Conservation (phyloP, 805 yeast species). For the Candida nonsorbophila region DNA sequence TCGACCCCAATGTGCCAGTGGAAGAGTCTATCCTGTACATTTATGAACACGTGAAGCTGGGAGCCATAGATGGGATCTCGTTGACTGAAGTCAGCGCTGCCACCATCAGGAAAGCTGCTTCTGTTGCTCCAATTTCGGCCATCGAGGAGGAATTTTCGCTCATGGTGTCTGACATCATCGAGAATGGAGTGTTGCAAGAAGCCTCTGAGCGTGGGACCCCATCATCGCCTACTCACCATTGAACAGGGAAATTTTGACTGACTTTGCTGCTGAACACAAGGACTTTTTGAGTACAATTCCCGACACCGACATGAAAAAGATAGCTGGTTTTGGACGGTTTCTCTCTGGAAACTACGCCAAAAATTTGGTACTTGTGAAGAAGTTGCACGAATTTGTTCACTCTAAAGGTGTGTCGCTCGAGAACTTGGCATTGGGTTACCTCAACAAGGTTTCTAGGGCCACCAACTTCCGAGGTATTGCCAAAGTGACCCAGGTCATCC, state of each 20-base stretch:
- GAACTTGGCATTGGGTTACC: slow-evolving; percentile 35
- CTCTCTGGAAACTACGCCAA: slow-evolving; percentile 46
- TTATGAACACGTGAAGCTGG: slow-evolving; percentile 54
- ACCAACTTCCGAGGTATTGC: slow-evolving; percentile 37
- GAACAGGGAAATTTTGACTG: slow-evolving; percentile 74
- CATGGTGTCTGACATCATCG: slow-evolving; percentile 54
- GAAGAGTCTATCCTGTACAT: slow-evolving; percentile 56
- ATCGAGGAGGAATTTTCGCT: slow-evolving; percentile 80
- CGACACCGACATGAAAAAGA: slow-evolving; percentile 2
- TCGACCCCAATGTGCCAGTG: slow-evolving; percentile 51
- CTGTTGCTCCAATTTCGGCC: slow-evolving; percentile 53
- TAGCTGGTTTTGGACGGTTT: slow-evolving; percentile 39
- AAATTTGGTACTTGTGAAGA: slow-evolving; percentile 47
- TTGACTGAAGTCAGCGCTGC: slow-evolving; percentile 66
- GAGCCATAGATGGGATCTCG: slow-evolving; percentile 68
- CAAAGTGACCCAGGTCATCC: slow-evolving; percentile 53
- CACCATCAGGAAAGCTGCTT: slow-evolving; percentile 55
- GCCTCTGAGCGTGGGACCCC: slow-evolving; percentile 58
- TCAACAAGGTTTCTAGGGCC: slow-evolving; percentile 63
- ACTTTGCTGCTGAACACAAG: slow-evolving; percentile 38
- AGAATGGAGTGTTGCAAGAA: slow-evolving; percentile 58
- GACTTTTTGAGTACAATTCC: slow-evolving; percentile 9
- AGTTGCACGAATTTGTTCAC: slow-evolving; percentile 47
- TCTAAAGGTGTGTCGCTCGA: slow-evolving; percentile 35
- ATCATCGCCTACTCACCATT: slow-evolving; percentile 81